These are phyloP conservation scores for Paspalum notatum DNA, from an alignment of 176 grass and related monocot genomes.

Conservation along the genomic window DNA sequence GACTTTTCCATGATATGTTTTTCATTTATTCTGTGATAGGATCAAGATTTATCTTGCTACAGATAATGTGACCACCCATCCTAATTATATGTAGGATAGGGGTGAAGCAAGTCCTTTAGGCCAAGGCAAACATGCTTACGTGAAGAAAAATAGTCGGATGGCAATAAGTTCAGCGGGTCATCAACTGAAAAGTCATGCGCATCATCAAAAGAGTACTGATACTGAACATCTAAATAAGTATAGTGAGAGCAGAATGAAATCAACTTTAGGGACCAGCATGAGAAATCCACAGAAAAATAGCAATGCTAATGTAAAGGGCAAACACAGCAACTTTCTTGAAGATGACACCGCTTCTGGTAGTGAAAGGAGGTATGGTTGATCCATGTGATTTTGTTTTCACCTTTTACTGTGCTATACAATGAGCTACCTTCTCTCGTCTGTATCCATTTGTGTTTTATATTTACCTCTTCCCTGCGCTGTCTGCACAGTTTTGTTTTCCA, in stretches of 20 bases:
- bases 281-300: conserved; percentile 30
- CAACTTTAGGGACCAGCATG: conserved; percentile 12
- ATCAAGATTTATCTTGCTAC: conserved; percentile 6
- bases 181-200: neutral
- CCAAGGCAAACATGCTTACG: neutral
- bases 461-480: neutral
- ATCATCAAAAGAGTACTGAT: conserved; percentile 1
- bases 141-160: conserved; percentile 3
- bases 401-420: neutral
- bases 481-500: neutral
- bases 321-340: neutral
- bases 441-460: neutral
- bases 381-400: neutral
- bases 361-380: conserved; percentile 34
- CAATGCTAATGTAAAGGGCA: neutral
- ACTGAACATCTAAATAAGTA: neutral
- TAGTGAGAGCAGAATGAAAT: neutral
- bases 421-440: conserved; percentile 7
- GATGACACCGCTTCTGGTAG: conserved; percentile 3
- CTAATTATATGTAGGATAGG: conserved; percentile 33
- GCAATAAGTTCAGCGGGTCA: neutral
- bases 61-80: conserved; percentile 18
- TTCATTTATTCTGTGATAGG: conserved; percentile 3
- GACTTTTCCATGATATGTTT: neutral
- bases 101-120: neutral